A percentile compares a stretch with the other conserved stretches of the same genome.
phyloP scores from a whole-genome alignment of 2,329 filamentous ascomycete genomes.

The Phaeosphaeria sp. region DNA sequence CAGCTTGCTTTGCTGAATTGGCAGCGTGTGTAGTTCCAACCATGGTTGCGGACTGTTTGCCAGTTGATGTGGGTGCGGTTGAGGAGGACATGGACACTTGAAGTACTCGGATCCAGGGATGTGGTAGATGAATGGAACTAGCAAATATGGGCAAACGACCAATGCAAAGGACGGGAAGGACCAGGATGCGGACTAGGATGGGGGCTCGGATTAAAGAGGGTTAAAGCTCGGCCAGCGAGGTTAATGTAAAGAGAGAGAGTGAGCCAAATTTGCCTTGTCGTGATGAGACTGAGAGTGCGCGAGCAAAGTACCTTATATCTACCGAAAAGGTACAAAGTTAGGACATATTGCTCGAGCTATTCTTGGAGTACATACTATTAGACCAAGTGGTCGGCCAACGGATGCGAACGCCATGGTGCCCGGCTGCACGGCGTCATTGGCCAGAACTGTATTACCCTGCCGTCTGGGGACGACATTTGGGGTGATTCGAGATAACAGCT shows the following conservation, averaged over 20 bases:
- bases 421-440: constrained; percentile 38
- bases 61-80: constrained; percentile 48
- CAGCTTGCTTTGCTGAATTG: constrained; percentile 61
- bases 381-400: constrained; percentile 40
- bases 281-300: constrained; percentile 32
- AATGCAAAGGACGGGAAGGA: constrained; percentile 51
- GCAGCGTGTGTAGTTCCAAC: constrained; percentile 57
- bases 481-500: constrained; percentile 43
- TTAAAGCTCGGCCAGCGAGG: constrained; percentile 60
- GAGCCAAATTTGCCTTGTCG: constrained; percentile 54
- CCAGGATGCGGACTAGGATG: constrained; percentile 50
- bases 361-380: constrained; percentile 49
- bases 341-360: constrained; percentile 56
- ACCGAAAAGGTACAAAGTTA: constrained; percentile 46
- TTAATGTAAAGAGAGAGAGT: constrained; percentile 48
- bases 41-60: constrained; percentile 56
- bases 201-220: constrained; percentile 53
- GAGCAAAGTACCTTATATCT: constrained; percentile 57
- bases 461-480: constrained; percentile 42
- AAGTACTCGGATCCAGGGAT: constrained; percentile 50
- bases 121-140: constrained; percentile 49
- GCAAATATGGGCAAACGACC: constrained; percentile 52
- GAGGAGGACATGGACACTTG: constrained; percentile 59
- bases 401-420: constrained; percentile 37
- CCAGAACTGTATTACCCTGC: constrained; percentile 29